Evolutionary conservation across 2,329 filamentous ascomycete species (phyloP).

Genomic region (Didymella exigua): DNA sequence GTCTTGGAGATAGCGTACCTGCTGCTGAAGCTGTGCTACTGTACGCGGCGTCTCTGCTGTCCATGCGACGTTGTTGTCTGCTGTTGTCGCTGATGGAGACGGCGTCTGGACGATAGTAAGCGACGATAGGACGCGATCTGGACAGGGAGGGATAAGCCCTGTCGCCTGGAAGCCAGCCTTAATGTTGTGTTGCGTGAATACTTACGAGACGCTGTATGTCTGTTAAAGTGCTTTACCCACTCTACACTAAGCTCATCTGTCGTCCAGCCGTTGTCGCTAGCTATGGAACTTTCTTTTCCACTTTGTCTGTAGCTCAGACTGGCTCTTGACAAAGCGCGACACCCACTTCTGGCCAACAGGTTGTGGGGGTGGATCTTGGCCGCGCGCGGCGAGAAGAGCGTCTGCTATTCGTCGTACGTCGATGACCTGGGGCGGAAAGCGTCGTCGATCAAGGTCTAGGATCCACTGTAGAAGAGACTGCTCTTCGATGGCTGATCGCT

Average conservation of each 20-base stretch:
- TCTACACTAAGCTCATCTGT: no score
- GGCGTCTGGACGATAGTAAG: constrained; percentile 14
- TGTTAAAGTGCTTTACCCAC: no score
- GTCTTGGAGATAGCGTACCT: constrained; percentile 19
- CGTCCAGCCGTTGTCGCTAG: no score
- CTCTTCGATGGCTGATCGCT: constrained; percentile 15
- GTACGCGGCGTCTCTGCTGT: constrained; percentile 26
- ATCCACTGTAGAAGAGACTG: constrained; percentile 18
- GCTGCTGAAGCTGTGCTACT: constrained; percentile 26
- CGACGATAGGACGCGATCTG: constrained; percentile 20
- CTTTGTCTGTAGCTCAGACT: no score
- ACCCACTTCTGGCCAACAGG: not conserved
- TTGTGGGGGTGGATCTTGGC: not conserved
- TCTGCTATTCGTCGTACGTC: not conserved
- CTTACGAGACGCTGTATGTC: no score
- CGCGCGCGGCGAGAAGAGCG: not conserved
- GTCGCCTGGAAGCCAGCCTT: no score
- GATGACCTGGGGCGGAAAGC: constrained; percentile 12
- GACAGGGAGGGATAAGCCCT: not conserved
- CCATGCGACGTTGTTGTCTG: constrained; percentile 10
- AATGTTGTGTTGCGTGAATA: no score
- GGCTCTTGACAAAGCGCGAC: not conserved
- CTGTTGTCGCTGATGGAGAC: constrained; percentile 19
- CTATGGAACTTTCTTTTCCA: no score
- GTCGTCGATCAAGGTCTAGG: constrained; percentile 9